Base-by-base conservation (phyloP, 2,329 filamentous ascomycete species). In the Trichoderma oligosporum region DNA sequence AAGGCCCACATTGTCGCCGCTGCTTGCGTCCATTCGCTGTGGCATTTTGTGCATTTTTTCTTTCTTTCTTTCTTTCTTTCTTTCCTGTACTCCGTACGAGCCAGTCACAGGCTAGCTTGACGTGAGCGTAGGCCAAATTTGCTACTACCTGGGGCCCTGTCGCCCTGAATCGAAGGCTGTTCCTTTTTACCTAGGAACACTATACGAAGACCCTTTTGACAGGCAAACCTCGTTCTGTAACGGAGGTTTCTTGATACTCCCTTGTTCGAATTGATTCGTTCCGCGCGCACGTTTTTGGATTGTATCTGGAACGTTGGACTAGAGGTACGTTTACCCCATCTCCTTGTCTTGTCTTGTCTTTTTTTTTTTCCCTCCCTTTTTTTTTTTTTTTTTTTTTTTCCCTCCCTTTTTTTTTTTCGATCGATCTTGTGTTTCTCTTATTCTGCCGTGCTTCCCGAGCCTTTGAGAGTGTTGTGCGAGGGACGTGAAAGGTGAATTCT, bases 251-350 rank as follows among this genome's bases (percentile, higher is more conserved):
- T 51, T 9, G 5, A 5, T 35, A 4, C 16, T 41, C 27, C 44
- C 31, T 38, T 18, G 24, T 41, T 33, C 35, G 35, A 41, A 41
- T 39, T 51, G 33, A 45, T 54, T 54, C 42, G 24, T 49, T 49
- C 27, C 24, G 18, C 54, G 54, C 44, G 44, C 54, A 24, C 54
- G 35, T 46, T 55, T 35, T 53, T 25, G 29, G 35, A 38, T 42
- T 51, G 16, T 57, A 24, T 42, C 16, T 38, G 38, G 38, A 54
- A 39, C 48, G 31, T 14, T 42, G 36, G 22, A 52, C 25, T 39
- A 20, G 25, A 54, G 48, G 56, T 54, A 54, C 56, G 56, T 54
- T 54, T 58, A 48, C 56, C 29, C 48, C 9, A n/a, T 24, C 39
- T 24, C 44, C 29, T 44, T n/a, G 39, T 35, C 16, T 36, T 57